These are phyloP conservation scores for Geranium incanum DNA, from an alignment of 441 rosid species.

Conservation along the genomic window DNA sequence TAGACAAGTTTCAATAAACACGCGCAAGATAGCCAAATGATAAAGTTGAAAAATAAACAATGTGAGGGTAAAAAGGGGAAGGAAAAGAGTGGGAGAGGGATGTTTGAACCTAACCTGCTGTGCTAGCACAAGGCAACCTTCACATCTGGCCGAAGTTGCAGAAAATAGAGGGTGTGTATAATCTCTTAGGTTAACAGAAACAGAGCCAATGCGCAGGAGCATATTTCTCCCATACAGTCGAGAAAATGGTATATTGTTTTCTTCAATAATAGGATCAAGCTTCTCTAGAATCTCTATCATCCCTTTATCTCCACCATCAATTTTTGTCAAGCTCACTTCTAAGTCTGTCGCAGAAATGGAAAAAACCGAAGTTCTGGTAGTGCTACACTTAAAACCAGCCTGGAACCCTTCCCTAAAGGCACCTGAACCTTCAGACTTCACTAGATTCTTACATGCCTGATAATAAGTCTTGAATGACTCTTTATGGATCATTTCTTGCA, in stretches of 20 bases:
- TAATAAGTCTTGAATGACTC: conserved; percentile 81
- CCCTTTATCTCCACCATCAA: conserved; percentile 88
- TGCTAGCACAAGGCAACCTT: conserved; percentile 83
- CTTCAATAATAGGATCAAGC: conserved; percentile 79
- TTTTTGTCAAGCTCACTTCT: conserved; percentile 68
- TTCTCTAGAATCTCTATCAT: conserved; percentile 77
- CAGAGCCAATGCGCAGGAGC: conserved; percentile 49
- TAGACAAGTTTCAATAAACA: conserved; percentile 27
- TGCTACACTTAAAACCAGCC: conserved; percentile 83
- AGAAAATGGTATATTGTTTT: conserved; percentile 79
- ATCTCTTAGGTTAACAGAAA: conserved; percentile 66
- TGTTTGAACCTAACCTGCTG: conserved; percentile 66
- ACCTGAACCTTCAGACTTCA: conserved; percentile 78
- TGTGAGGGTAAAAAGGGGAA: conserved; percentile 3
- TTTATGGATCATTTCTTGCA: conserved; percentile 65
- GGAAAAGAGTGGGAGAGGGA: conserved; percentile 6
- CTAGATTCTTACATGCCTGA: conserved; percentile 76
- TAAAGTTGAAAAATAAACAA: background rate
- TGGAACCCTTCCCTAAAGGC: conserved; percentile 79
- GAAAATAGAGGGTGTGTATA: conserved; percentile 83
- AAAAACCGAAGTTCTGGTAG: conserved; percentile 70
- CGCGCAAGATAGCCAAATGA: conserved; percentile 82
- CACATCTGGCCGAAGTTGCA: conserved; percentile 77
- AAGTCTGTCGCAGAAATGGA: conserved; percentile 81
- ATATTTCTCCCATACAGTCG: conserved; percentile 88